These are phyloP conservation scores for bread wheat (Triticum aestivum) DNA, from an alignment of 176 grass and related monocot species.

Conservation along the genomic window DNA sequence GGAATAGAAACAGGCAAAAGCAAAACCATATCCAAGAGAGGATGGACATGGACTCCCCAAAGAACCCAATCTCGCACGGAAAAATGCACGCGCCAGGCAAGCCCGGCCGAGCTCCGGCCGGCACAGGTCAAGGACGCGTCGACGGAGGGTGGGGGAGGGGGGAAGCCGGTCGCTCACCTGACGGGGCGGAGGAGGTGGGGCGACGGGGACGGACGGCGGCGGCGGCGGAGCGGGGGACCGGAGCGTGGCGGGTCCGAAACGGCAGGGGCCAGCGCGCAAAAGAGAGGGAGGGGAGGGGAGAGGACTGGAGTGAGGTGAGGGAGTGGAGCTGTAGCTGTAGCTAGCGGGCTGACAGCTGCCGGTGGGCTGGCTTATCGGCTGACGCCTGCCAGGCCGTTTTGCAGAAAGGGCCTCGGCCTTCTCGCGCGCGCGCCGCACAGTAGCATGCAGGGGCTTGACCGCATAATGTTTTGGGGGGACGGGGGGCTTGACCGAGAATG, in stretches of 20 bases:
- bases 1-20: too few relatives aligned
- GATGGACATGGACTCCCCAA: neutral
- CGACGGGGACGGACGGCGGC: neutral
- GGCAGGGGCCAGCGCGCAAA: neutral
- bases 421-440: constrained; percentile 7
- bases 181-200: neutral
- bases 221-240: neutral
- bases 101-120: too few relatives aligned
- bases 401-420: neutral
- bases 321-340: neutral
- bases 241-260: neutral
- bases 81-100: neutral
- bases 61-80: neutral
- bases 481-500: neutral
- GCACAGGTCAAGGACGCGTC: neutral
- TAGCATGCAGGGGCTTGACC: constrained; percentile 53
- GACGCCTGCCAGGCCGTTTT: neutral
- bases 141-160: neutral
- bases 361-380: neutral
- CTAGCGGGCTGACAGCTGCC: neutral
- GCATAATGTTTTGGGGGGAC: neutral
- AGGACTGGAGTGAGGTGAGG: neutral
- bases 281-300: too few relatives aligned
- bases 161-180: constrained; percentile 8
- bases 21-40: neutral